Conservation (phyloP, 768 basidiomycete species). For the Leccinum variicolor region DNA sequence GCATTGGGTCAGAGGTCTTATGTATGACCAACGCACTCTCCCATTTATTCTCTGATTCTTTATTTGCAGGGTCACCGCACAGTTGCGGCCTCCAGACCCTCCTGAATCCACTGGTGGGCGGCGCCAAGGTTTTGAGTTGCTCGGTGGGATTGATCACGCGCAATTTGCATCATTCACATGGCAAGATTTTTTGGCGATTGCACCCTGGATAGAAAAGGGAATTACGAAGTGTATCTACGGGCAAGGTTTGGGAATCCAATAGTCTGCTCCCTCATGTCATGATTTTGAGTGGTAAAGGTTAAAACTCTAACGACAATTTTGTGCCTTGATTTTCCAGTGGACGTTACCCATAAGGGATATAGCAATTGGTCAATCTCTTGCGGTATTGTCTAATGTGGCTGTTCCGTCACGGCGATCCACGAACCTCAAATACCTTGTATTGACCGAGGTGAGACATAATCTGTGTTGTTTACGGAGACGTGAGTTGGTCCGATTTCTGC, state of each 20-base stretch:
- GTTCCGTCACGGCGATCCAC: constrained; percentile 5
- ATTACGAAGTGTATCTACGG: constrained; percentile 67
- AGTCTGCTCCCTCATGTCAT: not conserved
- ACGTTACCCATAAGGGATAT: not conserved
- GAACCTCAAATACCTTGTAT: constrained; percentile 13
- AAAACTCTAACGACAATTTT: not conserved
- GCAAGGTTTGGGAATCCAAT: constrained; percentile 60
- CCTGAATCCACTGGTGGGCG: constrained; percentile 35
- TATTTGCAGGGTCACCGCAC: constrained; percentile 54
- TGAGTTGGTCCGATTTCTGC: constrained; percentile 2
- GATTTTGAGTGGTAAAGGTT: not conserved
- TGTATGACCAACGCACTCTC: constrained; percentile 40
- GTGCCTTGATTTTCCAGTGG: constrained; percentile 7
- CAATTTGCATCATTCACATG: constrained; percentile 72
- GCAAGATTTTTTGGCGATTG: constrained; percentile 65
- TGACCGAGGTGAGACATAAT: constrained; percentile 34
- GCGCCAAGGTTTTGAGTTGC: constrained; percentile 48
- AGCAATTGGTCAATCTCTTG: not conserved
- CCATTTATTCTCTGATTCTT: constrained; percentile 6
- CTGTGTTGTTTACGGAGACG: constrained; percentile 16
- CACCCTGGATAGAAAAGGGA: constrained; percentile 74
- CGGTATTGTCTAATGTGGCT: constrained; percentile 15
- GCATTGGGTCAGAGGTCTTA: constrained; percentile 70
- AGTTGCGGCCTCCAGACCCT: constrained; percentile 47
- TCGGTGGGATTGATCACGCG: constrained; percentile 44